Conservation (phyloP, 106 monocot genomes). For the Alisma plantagoaquatica region DNA sequence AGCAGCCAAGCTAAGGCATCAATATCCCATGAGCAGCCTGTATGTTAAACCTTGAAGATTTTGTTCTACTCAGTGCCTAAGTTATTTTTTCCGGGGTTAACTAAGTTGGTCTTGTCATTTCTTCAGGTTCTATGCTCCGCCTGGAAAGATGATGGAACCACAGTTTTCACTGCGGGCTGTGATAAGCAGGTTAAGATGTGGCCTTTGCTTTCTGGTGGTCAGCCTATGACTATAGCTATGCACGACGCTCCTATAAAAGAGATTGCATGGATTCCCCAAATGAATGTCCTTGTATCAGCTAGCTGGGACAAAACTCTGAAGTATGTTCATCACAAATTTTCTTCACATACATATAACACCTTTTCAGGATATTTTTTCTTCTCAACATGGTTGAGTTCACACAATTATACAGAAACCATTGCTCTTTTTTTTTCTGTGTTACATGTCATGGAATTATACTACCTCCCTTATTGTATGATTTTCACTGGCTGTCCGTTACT, state of each 20-base stretch:
- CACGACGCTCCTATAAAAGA: slow-evolving; percentile 92
- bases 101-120: no score
- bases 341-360: no score
- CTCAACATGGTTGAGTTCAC: no score
- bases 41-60: slow-evolving; percentile 23
- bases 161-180: slow-evolving; percentile 88
- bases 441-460: no score
- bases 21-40: slow-evolving; percentile 85
- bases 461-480: no score
- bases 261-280: slow-evolving; percentile 75
- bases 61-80: no score
- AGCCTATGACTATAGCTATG: slow-evolving; percentile 60
- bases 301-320: slow-evolving; percentile 91
- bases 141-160: slow-evolving; percentile 94
- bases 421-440: no score
- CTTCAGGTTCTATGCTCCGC: slow-evolving; percentile 82
- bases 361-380: no score
- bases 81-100: no score
- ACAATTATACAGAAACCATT: no score
- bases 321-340: no score
- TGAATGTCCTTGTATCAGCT: slow-evolving; percentile 85
- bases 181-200: slow-evolving; percentile 95
- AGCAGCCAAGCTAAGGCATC: slow-evolving; percentile 75
- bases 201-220: slow-evolving; percentile 82
- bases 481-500: no score